A percentile compares a stretch with the other conserved stretches of the same genome.
Conservation (phyloP, 1,284 basidiomycete species). For the Ceratobasidium sp. region DNA sequence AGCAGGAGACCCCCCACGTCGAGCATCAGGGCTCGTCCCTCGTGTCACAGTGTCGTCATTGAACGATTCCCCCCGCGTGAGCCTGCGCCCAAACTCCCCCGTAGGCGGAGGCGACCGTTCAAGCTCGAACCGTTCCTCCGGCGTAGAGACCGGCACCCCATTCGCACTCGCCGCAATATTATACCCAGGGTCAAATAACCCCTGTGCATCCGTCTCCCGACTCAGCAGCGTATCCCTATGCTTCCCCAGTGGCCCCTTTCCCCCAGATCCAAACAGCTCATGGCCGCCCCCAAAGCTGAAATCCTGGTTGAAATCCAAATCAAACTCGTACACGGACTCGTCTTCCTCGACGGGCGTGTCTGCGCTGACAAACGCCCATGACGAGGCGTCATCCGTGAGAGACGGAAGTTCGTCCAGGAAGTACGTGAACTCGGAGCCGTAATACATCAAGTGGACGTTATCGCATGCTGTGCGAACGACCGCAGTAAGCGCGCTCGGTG, state of each 20-base stretch:
- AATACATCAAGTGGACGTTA: constrained; percentile 83
- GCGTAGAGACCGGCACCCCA: not conserved
- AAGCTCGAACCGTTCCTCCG: constrained; percentile 14
- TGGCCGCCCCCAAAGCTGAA: constrained; percentile 5
- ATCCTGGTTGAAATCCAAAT: constrained; percentile 34
- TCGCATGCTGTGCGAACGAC: constrained; percentile 73
- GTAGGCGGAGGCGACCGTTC: constrained; percentile 18
- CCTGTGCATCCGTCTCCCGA: no score
- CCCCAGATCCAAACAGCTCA: not conserved
- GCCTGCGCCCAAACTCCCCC: constrained; percentile 10
- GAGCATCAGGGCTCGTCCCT: constrained; percentile 44
- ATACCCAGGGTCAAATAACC: constrained; percentile 33
- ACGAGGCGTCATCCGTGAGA: constrained; percentile 72
- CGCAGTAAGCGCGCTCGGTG: constrained; percentile 76
- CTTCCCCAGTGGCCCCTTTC: not conserved
- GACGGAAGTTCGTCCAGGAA: constrained; percentile 56
- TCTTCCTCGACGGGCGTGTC: constrained; percentile 69
- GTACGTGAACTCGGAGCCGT: constrained; percentile 67
- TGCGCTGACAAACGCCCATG: constrained; percentile 75
- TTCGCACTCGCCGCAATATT: constrained; percentile 9
- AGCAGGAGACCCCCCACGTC: constrained; percentile 61
- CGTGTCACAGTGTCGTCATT: constrained; percentile 9
- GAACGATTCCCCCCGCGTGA: constrained; percentile 23
- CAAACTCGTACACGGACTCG: constrained; percentile 34
- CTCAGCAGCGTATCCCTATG: no score